Percentiles rank a stretch among this genome's conserved stretches.
These are phyloP conservation scores for Spathaspora passalidarum DNA, from an alignment of 805 yeast species.

Conservation along the genomic window DNA sequence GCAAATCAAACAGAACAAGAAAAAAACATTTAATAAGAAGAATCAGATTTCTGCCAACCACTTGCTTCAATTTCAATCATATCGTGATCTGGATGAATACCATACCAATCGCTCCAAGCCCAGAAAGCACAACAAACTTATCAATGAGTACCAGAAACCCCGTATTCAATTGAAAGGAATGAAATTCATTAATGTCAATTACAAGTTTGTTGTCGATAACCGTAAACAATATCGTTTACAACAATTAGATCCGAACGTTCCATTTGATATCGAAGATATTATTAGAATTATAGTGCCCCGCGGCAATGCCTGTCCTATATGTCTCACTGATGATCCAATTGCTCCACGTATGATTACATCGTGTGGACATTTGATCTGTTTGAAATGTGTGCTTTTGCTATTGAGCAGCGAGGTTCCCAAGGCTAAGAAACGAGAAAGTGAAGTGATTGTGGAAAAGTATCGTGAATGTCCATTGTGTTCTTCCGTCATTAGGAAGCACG, in stretches of 20 bases:
- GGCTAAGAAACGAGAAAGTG: constrained; percentile 32
- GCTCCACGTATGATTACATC: constrained; percentile 90
- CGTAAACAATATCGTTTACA: constrained; percentile 55
- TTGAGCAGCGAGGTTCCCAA: constrained; percentile 52
- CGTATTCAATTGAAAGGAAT: constrained; percentile 57
- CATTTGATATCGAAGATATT: constrained; percentile 58
- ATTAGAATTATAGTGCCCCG: constrained; percentile 72
- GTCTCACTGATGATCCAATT: constrained; percentile 75
- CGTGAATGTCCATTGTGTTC: constrained; percentile 83
- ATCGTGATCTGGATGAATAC: constrained; percentile 33
- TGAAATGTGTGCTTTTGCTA: constrained; percentile 73
- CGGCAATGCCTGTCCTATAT: constrained; percentile 86
- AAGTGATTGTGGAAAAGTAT: constrained; percentile 42
- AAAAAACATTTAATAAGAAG: constrained; percentile 9
- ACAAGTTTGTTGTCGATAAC: constrained; percentile 75
- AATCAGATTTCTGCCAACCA: constrained; percentile 47
- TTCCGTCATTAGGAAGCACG: constrained; percentile 48
- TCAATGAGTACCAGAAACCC: constrained; percentile 7
- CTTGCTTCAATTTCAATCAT: constrained; percentile 53
- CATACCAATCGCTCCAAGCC: constrained; percentile 7
- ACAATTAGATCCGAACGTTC: constrained; percentile 70
- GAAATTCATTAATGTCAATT: constrained; percentile 77
- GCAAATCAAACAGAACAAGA: constrained; percentile 14
- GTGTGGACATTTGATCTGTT: constrained; percentile 92
- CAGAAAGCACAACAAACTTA: not conserved